Percentiles rank a stretch among this genome's conserved stretches.
Evolutionary conservation across 495 filamentous ascomycete species (phyloP).

Genomic region (Amniculicola lignicola): DNA sequence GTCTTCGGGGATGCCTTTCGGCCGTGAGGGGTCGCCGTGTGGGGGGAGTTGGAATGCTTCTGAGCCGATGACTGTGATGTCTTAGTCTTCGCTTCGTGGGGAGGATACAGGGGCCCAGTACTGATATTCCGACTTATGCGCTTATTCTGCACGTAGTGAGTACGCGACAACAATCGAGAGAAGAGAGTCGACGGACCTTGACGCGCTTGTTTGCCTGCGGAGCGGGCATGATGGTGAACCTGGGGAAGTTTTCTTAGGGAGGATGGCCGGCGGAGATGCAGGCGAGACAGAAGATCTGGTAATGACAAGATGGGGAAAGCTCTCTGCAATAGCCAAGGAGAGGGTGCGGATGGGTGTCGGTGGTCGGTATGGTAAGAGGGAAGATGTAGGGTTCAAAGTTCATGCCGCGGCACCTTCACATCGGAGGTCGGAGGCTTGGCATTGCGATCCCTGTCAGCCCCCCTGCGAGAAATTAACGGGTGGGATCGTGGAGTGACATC

Average conservation of each 20-base stretch:
- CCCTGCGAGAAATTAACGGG: too few relatives aligned
- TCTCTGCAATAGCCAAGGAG: too few relatives aligned
- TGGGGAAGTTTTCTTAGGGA: too few relatives aligned
- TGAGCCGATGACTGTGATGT: conserved; percentile 69
- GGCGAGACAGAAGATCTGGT: too few relatives aligned
- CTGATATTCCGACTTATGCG: conserved; percentile 74
- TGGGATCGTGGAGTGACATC: conserved; percentile 27
- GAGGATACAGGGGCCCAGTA: conserved; percentile 26
- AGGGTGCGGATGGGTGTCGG: too few relatives aligned
- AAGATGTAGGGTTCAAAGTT: too few relatives aligned
- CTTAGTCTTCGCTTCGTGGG: neutral
- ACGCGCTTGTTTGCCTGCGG: conserved; percentile 57
- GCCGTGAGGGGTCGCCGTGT: conserved; percentile 68
- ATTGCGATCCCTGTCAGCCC: conserved; percentile 4
- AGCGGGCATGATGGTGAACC: conserved; percentile 53
- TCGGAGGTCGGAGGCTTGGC: neutral
- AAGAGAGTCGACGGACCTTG: conserved; percentile 45
- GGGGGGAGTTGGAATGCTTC: conserved; percentile 73
- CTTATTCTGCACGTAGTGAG: conserved; percentile 55
- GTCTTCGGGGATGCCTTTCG: conserved; percentile 59
- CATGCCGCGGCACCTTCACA: too few relatives aligned
- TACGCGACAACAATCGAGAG: neutral
- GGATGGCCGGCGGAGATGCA: too few relatives aligned
- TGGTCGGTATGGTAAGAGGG: too few relatives aligned
- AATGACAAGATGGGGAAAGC: too few relatives aligned